Percentiles rank a stretch among this genome's conserved stretches.
Evolutionary conservation across 2,329 filamentous ascomycete species (phyloP).

Genomic region (Gliomastix tumulicola): DNA sequence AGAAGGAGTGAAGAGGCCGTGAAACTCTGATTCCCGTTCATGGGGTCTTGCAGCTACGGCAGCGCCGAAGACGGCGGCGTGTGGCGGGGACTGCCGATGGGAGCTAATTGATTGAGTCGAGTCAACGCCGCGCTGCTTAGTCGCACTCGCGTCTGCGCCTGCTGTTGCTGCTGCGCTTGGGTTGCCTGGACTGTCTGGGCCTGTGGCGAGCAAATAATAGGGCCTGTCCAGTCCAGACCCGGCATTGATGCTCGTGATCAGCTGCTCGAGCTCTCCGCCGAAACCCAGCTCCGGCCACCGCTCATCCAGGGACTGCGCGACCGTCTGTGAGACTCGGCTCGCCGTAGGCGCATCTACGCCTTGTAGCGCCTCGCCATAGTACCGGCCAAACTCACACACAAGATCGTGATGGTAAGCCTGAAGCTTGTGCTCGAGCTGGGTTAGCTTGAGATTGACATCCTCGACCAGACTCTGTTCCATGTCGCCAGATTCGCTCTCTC

Average conservation of each 20-base stretch:
- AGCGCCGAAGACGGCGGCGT: slow-evolving; percentile 7
- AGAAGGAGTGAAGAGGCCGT: slow-evolving; percentile 55
- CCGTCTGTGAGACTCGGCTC: no score
- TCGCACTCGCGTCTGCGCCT: no score
- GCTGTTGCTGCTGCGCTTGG: no score
- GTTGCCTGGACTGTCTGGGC: no score
- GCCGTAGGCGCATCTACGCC: no score
- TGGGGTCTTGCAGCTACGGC: slow-evolving; percentile 17
- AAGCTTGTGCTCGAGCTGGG: slow-evolving; percentile 50
- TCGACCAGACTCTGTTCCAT: slow-evolving; percentile 43
- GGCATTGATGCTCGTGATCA: no score
- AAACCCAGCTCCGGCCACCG: no score
- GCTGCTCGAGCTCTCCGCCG: no score
- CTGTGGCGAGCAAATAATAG: no score
- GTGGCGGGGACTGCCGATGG: slow-evolving; percentile 4
- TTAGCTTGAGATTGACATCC: slow-evolving; percentile 45
- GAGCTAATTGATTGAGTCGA: slow-evolving; percentile 21
- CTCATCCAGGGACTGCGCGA: no score
- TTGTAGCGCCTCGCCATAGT: slow-evolving; percentile 41
- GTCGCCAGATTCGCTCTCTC: slow-evolving; percentile 10
- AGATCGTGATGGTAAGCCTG: slow-evolving; percentile 49
- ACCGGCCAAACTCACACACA: slow-evolving; percentile 48
- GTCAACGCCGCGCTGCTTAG: no score
- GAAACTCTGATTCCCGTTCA: slow-evolving; percentile 52
- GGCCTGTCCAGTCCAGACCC: no score